Base-by-base conservation (phyloP, 305 asterid species). In the Fraxinus nigra region DNA sequence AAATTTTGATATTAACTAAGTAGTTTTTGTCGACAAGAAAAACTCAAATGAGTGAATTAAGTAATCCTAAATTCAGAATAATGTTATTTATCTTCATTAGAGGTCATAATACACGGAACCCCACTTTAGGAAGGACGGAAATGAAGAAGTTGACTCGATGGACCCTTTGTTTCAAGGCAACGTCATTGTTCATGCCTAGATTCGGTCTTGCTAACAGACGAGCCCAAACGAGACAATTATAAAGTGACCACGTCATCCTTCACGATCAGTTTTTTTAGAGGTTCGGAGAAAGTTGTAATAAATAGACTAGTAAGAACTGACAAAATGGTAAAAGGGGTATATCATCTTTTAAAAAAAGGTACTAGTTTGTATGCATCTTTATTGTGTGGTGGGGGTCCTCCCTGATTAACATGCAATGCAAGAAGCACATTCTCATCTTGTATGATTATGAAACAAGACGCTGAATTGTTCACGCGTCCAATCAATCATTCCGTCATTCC, bases 321-420 rank as follows among this genome's bases (percentile, higher is more conserved):
- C 8, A 51, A 16, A 16, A 51, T n/a, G 61, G 22, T 5, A 1
- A 4, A 51, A 51, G 1, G 7, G 61, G 61, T 51, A 48, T 14
- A 13, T 46, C 56, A 46, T 46, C 82, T 80, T 82, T 80, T 8
- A 5, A 8, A 76, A 34, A 26, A 26, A 24, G 73, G 73, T 67
- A 67, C 74, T 67, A 67, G n/a, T 67, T 28, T 26, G 74, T 59
- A 69, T 13, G 40, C 40, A 69, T 2, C n/a, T 69, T 69, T 67
- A 7, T 67, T 67, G 7, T 26, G 37, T 14, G n/a, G 75, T 30
- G 38, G 75, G 75, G 75, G 75, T 69, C 75, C 75, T 69, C 75
- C 75, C 8, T 0, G 30, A 10, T 24, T 30, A 13, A 14, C 75
- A 4, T 30, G 20, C 2, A 5, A 30, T 10, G 4, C 38, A 69